These are phyloP conservation scores for Candida dendrica DNA, from an alignment of 805 yeast genomes.

Conservation along the genomic window DNA sequence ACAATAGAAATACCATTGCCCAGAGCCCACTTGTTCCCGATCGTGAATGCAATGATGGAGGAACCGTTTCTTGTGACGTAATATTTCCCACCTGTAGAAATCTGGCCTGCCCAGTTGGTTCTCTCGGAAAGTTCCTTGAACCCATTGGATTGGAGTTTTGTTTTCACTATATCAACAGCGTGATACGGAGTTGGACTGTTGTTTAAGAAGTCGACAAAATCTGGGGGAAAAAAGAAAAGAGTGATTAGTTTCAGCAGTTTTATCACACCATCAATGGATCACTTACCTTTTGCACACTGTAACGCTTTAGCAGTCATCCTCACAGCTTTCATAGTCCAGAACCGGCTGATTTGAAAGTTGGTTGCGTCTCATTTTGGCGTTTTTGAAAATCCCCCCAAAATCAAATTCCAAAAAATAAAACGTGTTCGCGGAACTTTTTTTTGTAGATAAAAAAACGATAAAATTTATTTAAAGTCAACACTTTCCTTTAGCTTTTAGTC, in stretches of 20 bases:
- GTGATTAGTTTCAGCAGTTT: too few relatives aligned
- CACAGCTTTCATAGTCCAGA: too few relatives aligned
- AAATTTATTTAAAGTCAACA: too few relatives aligned
- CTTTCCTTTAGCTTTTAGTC: too few relatives aligned
- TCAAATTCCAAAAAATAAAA: too few relatives aligned
- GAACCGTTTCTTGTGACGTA: slow-evolving; percentile 87
- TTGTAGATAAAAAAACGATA: too few relatives aligned
- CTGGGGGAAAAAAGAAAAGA: slow-evolving; percentile 33
- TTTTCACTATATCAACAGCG: slow-evolving; percentile 65
- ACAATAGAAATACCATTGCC: slow-evolving; percentile 84
- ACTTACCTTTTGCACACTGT: slow-evolving; percentile 21
- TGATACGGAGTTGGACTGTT: slow-evolving; percentile 92
- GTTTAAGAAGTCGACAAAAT: slow-evolving; percentile 73
- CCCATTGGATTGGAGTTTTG: slow-evolving; percentile 50
- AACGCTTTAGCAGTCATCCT: slow-evolving; percentile 12
- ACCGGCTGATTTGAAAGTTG: too few relatives aligned
- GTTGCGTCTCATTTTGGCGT: too few relatives aligned
- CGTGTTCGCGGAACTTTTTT: too few relatives aligned
- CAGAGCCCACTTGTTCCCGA: slow-evolving; percentile 56
- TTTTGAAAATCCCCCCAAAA: too few relatives aligned
- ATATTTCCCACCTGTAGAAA: slow-evolving; percentile 57
- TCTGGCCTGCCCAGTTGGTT: slow-evolving; percentile 53
- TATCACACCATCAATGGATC: too few relatives aligned
- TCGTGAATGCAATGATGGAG: slow-evolving; percentile 79
- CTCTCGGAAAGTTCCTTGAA: slow-evolving; percentile 71